Conservation (phyloP, 805 yeast genomes). For the Wickerhamiella brachini region DNA sequence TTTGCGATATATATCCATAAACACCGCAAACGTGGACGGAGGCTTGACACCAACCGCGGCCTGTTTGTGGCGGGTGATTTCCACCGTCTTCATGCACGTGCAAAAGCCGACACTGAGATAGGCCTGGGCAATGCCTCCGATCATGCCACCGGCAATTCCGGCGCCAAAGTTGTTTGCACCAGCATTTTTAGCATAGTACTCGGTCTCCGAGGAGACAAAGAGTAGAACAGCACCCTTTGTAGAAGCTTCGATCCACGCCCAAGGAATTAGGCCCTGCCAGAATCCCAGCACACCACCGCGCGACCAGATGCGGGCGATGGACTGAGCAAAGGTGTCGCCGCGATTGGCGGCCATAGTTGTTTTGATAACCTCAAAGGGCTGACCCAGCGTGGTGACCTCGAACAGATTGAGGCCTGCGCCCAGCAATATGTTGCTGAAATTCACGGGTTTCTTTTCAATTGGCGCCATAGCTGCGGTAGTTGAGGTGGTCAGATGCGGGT, state of each 20-base stretch:
- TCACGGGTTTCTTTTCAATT: conserved; percentile 69
- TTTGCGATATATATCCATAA: conserved; percentile 62
- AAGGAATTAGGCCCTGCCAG: conserved; percentile 94
- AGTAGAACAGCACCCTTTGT: conserved; percentile 94
- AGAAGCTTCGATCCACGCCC: conserved; percentile 99
- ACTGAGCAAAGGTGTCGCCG: conserved; percentile 47
- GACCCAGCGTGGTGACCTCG: conserved; percentile 91
- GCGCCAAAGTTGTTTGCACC: conserved; percentile 59
- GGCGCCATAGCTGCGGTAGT: background rate
- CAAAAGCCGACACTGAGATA: conserved; percentile 94
- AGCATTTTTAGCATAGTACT: conserved; percentile 50
- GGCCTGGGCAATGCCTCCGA: conserved; percentile 95
- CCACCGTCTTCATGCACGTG: conserved; percentile 98
- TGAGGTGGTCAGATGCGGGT: background rate
- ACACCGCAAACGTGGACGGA: conserved; percentile 71
- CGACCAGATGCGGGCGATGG: conserved; percentile 69
- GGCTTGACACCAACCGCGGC: conserved; percentile 51
- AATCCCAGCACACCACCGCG: conserved; percentile 89
- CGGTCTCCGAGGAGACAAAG: conserved; percentile 87
- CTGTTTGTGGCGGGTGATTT: conserved; percentile 83
- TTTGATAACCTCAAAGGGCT: conserved; percentile 89
- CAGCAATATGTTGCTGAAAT: conserved; percentile 74
- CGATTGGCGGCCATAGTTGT: conserved; percentile 99
- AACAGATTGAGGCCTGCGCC: conserved; percentile 90
- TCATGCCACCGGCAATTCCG: conserved; percentile 91